Conservation (phyloP, 805 yeast species). For the Saturnispora gosingensis region DNA sequence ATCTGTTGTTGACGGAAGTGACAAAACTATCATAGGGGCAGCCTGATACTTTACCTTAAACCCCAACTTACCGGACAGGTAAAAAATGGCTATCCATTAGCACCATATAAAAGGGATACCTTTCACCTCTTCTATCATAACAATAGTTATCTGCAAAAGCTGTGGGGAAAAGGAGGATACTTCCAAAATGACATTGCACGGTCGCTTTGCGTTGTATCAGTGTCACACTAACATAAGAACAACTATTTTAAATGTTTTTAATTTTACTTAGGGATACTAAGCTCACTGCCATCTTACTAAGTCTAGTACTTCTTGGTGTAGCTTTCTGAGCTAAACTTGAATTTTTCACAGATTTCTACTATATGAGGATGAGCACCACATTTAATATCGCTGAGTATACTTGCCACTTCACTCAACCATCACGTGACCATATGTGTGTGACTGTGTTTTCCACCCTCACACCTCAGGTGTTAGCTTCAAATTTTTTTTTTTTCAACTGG, state of each 20-base stretch:
- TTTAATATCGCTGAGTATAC: too few relatives aligned
- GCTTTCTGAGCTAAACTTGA: too few relatives aligned
- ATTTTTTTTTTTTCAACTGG: not conserved
- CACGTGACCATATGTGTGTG: not conserved
- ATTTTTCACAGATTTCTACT: too few relatives aligned
- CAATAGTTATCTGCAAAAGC: constrained; percentile 7
- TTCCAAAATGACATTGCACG: constrained; percentile 5
- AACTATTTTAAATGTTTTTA: too few relatives aligned
- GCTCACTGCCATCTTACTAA: too few relatives aligned
- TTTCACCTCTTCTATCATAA: constrained; percentile 26
- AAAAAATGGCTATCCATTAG: constrained; percentile 27
- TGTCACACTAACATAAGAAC: too few relatives aligned
- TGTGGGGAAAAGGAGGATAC: constrained; percentile 10
- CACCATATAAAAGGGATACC: constrained; percentile 30
- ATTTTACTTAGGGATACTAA: too few relatives aligned
- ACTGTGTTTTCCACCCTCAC: constrained; percentile 1
- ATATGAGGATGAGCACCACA: too few relatives aligned
- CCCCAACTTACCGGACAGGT: constrained; percentile 35
- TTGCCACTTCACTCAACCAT: too few relatives aligned
- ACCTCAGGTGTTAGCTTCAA: not conserved
- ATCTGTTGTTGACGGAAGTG: constrained; percentile 20
- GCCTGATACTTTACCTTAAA: constrained; percentile 34
- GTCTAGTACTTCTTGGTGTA: too few relatives aligned
- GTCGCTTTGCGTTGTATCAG: constrained; percentile 1
- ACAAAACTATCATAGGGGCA: constrained; percentile 35